phyloP scores from a whole-genome alignment of 2,329 filamentous ascomycete species.

The Huntiella decipiens region DNA sequence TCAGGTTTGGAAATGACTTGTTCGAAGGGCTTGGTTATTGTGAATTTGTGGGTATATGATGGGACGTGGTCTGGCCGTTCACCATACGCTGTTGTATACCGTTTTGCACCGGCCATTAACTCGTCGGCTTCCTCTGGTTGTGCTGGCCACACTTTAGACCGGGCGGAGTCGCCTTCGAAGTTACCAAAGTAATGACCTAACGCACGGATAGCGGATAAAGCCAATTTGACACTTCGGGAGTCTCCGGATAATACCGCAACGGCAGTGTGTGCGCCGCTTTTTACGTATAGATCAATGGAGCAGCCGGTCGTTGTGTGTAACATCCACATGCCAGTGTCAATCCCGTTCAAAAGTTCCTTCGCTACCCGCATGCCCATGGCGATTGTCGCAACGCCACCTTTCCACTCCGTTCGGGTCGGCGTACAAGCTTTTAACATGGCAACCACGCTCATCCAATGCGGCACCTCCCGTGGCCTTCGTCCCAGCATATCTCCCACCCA shows the following conservation, averaged over 20 bases:
- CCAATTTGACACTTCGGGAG: background rate
- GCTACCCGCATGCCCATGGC: constrained; percentile 20
- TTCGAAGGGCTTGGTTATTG: constrained; percentile 10
- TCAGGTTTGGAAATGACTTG: constrained; percentile 22
- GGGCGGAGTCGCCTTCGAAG: background rate
- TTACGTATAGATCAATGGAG: constrained; percentile 12
- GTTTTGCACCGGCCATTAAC: constrained; percentile 5
- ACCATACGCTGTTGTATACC: constrained; percentile 6
- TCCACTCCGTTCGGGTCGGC: constrained; percentile 15
- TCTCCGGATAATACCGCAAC: constrained; percentile 19
- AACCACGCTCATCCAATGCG: constrained; percentile 13
- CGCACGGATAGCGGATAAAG: no score
- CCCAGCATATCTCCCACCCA: no score
- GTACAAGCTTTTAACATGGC: constrained; percentile 21
- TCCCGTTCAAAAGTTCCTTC: constrained; percentile 11
- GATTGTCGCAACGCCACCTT: constrained; percentile 21
- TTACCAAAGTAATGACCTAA: no score
- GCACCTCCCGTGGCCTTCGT: no score
- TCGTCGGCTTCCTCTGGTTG: background rate
- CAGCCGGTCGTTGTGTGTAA: constrained; percentile 16
- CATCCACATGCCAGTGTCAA: constrained; percentile 15
- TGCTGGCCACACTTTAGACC: constrained; percentile 12
- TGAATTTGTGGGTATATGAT: constrained; percentile 17
- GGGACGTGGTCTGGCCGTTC: constrained; percentile 1
- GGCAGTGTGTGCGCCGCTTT: background rate